A percentile compares a stretch with the other conserved stretches of the same genome.
These are phyloP conservation scores for Beauveria rudraprayagi DNA, from an alignment of 2,329 filamentous ascomycete genomes.

Conservation along the genomic window DNA sequence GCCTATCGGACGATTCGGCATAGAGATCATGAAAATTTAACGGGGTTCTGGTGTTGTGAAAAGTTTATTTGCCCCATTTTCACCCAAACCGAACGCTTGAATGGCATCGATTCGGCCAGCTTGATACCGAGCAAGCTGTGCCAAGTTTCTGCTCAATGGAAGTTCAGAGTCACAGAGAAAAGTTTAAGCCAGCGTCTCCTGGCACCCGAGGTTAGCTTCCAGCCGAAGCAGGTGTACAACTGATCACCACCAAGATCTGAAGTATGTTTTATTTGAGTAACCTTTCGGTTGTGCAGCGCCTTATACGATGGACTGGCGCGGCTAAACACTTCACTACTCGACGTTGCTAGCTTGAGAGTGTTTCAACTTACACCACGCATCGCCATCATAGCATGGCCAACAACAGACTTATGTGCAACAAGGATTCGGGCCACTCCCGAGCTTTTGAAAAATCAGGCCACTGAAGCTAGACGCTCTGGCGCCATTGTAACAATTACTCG, in stretches of 20 bases:
- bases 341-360: no score
- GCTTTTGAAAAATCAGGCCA: no score
- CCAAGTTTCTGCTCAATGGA: not conserved
- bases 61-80: not conserved
- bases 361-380: no score
- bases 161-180: not conserved
- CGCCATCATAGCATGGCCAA: no score
- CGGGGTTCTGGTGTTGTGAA: not conserved
- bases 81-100: no score
- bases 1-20: not conserved
- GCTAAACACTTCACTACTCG: no score
- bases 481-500: not conserved
- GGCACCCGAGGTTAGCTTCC: not conserved
- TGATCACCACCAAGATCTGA: no score
- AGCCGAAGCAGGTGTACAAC: not conserved
- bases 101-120: not conserved
- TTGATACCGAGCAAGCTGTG: not conserved
- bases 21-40: not conserved
- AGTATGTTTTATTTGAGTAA: no score
- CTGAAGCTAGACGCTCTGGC: not conserved
- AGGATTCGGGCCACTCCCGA: no score
- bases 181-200: not conserved
- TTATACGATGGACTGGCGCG: no score
- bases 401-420: no score
- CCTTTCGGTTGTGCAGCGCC: no score